These are phyloP conservation scores for Debaryomyces singareniensis DNA, from an alignment of 1,139 yeast genomes.

Conservation along the genomic window DNA sequence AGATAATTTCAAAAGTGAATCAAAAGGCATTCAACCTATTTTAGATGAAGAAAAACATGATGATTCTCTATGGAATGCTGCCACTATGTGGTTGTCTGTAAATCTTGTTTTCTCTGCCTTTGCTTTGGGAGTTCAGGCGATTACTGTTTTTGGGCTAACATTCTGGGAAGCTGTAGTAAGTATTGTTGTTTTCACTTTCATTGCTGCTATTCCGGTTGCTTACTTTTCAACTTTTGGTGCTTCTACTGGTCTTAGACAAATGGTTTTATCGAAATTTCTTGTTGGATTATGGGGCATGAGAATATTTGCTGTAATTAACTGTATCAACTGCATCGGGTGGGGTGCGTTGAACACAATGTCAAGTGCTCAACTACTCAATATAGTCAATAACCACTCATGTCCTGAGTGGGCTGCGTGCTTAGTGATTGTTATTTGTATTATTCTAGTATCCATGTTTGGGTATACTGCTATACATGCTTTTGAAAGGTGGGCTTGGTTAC, in stretches of 20 bases:
- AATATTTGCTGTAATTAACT: slow-evolving; percentile 24
- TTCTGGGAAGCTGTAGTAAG: slow-evolving; percentile 64
- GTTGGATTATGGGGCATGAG: slow-evolving; percentile 28
- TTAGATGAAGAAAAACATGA: slow-evolving; percentile 64
- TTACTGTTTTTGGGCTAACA: slow-evolving; percentile 43
- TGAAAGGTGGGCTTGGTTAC: slow-evolving; percentile 25
- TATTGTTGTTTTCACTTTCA: slow-evolving; percentile 63
- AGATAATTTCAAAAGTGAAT: slow-evolving; percentile 44
- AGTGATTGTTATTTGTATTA: slow-evolving; percentile 21
- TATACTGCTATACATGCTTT: slow-evolving; percentile 22
- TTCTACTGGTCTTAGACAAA: slow-evolving; percentile 28
- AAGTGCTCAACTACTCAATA: slow-evolving; percentile 22
- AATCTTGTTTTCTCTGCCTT: slow-evolving; percentile 82
- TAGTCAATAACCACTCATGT: slow-evolving; percentile 15
- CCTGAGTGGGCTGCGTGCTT: slow-evolving; percentile 31
- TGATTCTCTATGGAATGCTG: slow-evolving; percentile 57
- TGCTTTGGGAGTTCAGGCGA: slow-evolving; percentile 76
- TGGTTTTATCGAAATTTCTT: slow-evolving; percentile 23
- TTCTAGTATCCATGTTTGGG: slow-evolving; percentile 22
- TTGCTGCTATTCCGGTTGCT: slow-evolving; percentile 78
- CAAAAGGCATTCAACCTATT: slow-evolving; percentile 62
- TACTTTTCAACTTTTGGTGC: slow-evolving; percentile 28
- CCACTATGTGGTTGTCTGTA: slow-evolving; percentile 90
- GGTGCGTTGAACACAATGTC: slow-evolving; percentile 28
- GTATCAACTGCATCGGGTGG: slow-evolving; percentile 31